phyloP scores from a whole-genome alignment of 108 stramenopile genomes.

The Nannochloropsis gaditana region DNA sequence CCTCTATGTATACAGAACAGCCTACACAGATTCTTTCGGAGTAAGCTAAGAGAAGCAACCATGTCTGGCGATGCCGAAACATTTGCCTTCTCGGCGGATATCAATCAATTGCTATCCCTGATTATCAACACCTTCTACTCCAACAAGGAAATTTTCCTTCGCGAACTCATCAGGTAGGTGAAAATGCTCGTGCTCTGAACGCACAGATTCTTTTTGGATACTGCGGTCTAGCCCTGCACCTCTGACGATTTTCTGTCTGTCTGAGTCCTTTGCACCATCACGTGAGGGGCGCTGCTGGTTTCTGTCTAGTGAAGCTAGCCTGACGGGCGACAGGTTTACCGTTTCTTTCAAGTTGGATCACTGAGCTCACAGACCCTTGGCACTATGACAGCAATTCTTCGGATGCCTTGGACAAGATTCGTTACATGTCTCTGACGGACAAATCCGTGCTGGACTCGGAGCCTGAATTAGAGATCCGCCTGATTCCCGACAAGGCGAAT shows the following conservation, averaged over 20 bases:
- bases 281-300: no score
- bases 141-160: constrained; percentile 99
- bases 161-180: constrained; percentile 87
- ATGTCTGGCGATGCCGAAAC: constrained; percentile 68
- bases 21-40: no score
- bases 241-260: no score
- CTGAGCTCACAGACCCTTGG: background rate
- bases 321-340: no score
- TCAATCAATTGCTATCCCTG: constrained; percentile 99
- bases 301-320: no score
- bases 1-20: no score
- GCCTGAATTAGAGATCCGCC: constrained; percentile 89
- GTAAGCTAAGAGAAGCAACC: background rate
- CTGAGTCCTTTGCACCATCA: no score
- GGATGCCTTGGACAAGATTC: constrained; percentile 94
- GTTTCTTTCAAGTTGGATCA: no score
- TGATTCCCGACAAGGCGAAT: constrained; percentile 99
- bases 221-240: no score
- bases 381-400: constrained; percentile 30
- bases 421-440: constrained; percentile 95
- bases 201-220: background rate
- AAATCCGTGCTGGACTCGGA: constrained; percentile 83
- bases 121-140: constrained; percentile 97
- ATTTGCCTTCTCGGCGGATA: constrained; percentile 99
- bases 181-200: constrained; percentile 73